A percentile compares a stretch with the other conserved stretches of the same genome.
These are phyloP conservation scores for Nakazawaea molendinolei DNA, from an alignment of 805 yeast genomes.

Conservation along the genomic window DNA sequence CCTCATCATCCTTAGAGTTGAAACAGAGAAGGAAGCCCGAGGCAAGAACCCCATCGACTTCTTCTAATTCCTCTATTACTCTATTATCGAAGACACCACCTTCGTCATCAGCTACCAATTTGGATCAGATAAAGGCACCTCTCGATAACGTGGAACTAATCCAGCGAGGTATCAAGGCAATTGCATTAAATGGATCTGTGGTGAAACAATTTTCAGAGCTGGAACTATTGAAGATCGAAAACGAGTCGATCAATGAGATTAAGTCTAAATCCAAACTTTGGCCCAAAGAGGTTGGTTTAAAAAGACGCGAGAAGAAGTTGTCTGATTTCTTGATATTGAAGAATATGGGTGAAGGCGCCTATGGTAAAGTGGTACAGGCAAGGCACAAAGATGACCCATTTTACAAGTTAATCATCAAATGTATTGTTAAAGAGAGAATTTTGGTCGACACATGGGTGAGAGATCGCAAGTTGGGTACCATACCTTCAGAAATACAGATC, in stretches of 20 bases:
- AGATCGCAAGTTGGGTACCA: constrained; percentile 84
- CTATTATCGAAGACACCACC: constrained; percentile 7
- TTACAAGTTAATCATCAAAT: constrained; percentile 73
- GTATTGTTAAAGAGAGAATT: constrained; percentile 87
- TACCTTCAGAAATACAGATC: constrained; percentile 93
- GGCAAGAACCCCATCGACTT: constrained; percentile 7
- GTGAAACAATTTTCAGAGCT: constrained; percentile 7
- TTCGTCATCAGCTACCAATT: constrained; percentile 10
- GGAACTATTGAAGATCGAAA: constrained; percentile 38
- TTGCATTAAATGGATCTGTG: constrained; percentile 6
- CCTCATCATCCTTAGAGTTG: constrained; percentile 5
- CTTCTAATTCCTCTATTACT: constrained; percentile 9
- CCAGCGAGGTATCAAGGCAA: constrained; percentile 1
- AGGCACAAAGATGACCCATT: constrained; percentile 55
- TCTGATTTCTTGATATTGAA: constrained; percentile 65
- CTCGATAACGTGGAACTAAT: background rate
- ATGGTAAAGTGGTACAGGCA: constrained; percentile 86
- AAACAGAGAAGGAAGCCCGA: constrained; percentile 1
- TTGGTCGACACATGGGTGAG: constrained; percentile 97
- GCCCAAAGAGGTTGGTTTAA: constrained; percentile 57
- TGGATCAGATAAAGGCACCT: background rate
- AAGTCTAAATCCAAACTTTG: constrained; percentile 33
- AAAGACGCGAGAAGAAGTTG: constrained; percentile 64
- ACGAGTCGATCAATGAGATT: constrained; percentile 33
- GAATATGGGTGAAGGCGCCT: constrained; percentile 93